These are phyloP conservation scores for Zanthoxylum bungeanum DNA, from an alignment of 345 rosid species.

Conservation along the genomic window DNA sequence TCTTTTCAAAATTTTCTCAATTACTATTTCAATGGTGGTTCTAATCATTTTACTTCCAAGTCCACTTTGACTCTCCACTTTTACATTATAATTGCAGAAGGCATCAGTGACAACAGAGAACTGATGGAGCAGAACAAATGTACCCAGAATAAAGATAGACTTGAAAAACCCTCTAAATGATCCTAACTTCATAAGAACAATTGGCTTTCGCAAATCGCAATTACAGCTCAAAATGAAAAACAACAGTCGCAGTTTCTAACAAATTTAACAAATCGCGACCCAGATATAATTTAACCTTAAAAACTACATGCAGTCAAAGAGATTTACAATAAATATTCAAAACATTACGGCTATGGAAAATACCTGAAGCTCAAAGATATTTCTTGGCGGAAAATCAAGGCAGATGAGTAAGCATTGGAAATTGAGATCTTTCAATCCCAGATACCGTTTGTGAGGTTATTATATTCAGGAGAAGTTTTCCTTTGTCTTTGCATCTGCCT, in stretches of 20 bases:
- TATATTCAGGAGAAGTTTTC: not conserved
- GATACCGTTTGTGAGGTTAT: not conserved
- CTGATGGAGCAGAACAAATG: conserved; percentile 54
- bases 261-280: not conserved
- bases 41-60: conserved; percentile 26
- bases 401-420: not conserved
- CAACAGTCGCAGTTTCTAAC: not conserved
- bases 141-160: conserved; percentile 42
- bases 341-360: not conserved
- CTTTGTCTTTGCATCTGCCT: not conserved
- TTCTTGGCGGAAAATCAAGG: conserved; percentile 5
- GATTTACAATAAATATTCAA: not conserved
- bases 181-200: conserved; percentile 37
- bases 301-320: not conserved
- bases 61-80: conserved; percentile 20
- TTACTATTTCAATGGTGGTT: conserved; percentile 32
- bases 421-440: conserved; percentile 18
- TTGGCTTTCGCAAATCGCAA: conserved; percentile 50
- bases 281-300: not conserved
- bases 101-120: conserved; percentile 49
- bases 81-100: conserved; percentile 39
- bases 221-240: not conserved
- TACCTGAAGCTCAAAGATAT: conserved; percentile 13
- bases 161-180: conserved; percentile 35
- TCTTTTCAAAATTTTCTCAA: conserved; percentile 53